Base-by-base conservation (phyloP, 805 yeast genomes). In the Barnettozyma populi region DNA sequence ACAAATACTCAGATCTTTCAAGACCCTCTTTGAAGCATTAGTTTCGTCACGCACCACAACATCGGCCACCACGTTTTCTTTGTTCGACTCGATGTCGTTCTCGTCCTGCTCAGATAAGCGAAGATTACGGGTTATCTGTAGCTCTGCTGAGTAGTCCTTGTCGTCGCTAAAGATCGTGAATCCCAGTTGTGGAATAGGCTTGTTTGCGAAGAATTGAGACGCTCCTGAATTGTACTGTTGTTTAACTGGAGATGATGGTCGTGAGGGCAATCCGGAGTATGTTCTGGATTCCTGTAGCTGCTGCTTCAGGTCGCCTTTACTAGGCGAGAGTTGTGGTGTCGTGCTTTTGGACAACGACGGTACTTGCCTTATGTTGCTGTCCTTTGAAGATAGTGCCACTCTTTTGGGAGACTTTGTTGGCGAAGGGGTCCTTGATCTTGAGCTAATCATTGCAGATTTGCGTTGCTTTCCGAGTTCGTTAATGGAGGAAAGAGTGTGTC, bases 121-220 rank as follows among this genome's bases (percentile, higher is more conserved):
- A 1, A 55, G 40, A 5, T 43, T 43, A 1, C 57, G 45, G 2
- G 55, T 37, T 2, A 57, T 43, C 5, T 42, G 52, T 1, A 53
- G 24, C 32, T 49, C 57, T 0, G 59, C 46, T 14, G 53, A 37
- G 44, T 60, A 60, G 44, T 56, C 62, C 10, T 49, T 52, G 31
- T 54, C 50, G 19, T 60, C 64, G 27, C 52, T 56, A 38, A 49
- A 60, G 43, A 60, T 60, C 36, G 52, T 48, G 52, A 59, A 59
- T 2, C 54, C 56, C 14, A 57, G 46, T 7, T 43, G 37, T 21
- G 59, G 61, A 1, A 46, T 34, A 9, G 44, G 19, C 14, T 45
- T 49, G 31, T 36, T 23, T 18, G 40, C 32, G 24, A 47, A 47
- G 13, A 44, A 36, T n/a, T 18, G 40, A 8, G 50, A 34, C 7